phyloP scores from a whole-genome alignment of 208 protist genomes.

The Angomonas deanei region DNA sequence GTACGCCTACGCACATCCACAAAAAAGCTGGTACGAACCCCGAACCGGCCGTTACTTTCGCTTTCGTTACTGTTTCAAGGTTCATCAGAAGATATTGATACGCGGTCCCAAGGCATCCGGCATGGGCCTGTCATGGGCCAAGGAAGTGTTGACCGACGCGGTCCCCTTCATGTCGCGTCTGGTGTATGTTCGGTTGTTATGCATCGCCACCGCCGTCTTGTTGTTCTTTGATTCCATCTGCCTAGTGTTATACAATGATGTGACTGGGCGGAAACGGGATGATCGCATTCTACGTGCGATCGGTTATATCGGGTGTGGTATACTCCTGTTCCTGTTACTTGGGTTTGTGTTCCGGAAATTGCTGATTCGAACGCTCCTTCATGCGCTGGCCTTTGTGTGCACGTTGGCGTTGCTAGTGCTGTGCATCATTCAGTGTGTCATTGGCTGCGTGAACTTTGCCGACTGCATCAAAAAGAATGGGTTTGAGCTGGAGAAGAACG shows the following conservation, averaged over 20 bases:
- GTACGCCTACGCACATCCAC: conserved; percentile 17
- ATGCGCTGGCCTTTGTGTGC: conserved; percentile 11
- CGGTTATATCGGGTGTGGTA: conserved; percentile 26
- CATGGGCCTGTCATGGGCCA: background rate
- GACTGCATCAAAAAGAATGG: conserved; percentile 18
- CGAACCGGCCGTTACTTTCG: conserved; percentile 37
- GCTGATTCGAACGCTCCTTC: conserved; percentile 11
- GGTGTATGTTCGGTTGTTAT: conserved; percentile 14
- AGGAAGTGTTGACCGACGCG: conserved; percentile 7
- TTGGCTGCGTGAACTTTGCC: conserved; percentile 19
- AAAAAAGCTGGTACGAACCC: conserved; percentile 22
- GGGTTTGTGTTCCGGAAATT: conserved; percentile 19
- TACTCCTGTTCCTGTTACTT: conserved; percentile 22
- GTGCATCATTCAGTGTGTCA: conserved; percentile 16
- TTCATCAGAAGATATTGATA: conserved; percentile 16
- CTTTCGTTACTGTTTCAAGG: conserved; percentile 31
- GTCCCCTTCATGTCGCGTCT: conserved; percentile 24
- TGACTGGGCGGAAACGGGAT: conserved; percentile 6
- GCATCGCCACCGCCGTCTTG: conserved; percentile 18
- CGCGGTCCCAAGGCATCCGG: background rate
- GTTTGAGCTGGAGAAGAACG: conserved; percentile 1
- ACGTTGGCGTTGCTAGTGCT: conserved; percentile 15
- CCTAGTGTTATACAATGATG: conserved; percentile 29
- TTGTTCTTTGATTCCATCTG: conserved; percentile 36
- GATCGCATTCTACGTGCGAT: conserved; percentile 17